Conservation (phyloP, 169 alveolate genomes). For the Plasmodium vivax region DNA sequence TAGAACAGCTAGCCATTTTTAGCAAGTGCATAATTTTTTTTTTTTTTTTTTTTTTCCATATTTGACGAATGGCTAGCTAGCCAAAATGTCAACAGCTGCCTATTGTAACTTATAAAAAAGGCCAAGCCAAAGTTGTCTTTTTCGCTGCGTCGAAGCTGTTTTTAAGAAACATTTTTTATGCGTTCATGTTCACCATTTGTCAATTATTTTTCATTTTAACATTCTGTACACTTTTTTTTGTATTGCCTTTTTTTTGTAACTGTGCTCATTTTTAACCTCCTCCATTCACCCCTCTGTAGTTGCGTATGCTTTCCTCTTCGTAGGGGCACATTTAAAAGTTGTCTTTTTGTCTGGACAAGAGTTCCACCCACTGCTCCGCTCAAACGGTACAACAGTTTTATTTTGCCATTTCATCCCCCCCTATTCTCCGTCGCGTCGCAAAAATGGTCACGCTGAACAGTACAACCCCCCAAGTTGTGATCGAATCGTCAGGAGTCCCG, state of each 20-base stretch:
- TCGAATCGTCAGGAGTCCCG: slow-evolving; percentile 27
- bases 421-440: not conserved
- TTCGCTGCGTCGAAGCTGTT: not conserved
- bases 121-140: not conserved
- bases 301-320: not conserved
- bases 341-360: not conserved
- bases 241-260: not conserved
- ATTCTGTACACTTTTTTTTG: not conserved
- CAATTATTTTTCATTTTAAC: not conserved
- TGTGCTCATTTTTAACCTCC: not conserved
- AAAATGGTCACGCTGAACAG: slow-evolving; percentile 19
- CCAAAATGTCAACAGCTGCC: slow-evolving; percentile 5
- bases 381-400: not conserved
- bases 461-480: slow-evolving; percentile 39
- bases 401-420: not conserved
- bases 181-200: not conserved
- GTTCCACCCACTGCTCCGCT: not conserved
- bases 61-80: slow-evolving; percentile 19
- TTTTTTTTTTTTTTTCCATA: slow-evolving; percentile 3
- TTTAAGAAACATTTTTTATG: not conserved
- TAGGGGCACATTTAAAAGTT: not conserved
- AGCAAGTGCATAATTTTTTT: not conserved
- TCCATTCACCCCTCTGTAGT: not conserved
- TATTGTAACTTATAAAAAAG: slow-evolving; percentile 4
- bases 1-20: slow-evolving; percentile 10